These are phyloP conservation scores for Pinus tabuliformis DNA, from an alignment of 75 land plant species.

Conservation along the genomic window DNA sequence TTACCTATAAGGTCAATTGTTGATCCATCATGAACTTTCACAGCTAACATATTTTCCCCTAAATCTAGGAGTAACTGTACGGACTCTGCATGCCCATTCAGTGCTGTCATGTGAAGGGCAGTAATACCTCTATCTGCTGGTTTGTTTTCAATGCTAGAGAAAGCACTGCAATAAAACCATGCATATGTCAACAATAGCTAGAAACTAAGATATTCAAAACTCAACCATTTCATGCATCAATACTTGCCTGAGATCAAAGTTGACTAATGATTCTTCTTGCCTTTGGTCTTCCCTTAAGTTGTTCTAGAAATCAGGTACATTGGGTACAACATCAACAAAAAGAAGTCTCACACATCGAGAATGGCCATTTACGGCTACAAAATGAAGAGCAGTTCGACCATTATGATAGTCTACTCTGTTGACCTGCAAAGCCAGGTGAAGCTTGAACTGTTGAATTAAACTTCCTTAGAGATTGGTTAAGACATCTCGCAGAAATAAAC, in stretches of 20 bases:
- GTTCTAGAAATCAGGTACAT: conserved; percentile 48
- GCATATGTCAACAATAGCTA: background rate
- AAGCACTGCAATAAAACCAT: conserved; percentile 38
- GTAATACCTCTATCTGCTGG: conserved; percentile 97
- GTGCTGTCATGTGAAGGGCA: conserved; percentile 91
- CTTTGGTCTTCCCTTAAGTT: conserved; percentile 14
- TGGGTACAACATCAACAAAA: conserved; percentile 83
- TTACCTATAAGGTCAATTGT: conserved; percentile 86
- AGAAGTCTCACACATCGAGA: conserved; percentile 82
- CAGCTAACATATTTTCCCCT: conserved; percentile 61
- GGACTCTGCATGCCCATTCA: conserved; percentile 84
- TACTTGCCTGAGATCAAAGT: conserved; percentile 39
- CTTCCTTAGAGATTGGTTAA: background rate
- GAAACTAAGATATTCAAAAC: conserved; percentile 6
- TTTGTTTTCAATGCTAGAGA: conserved; percentile 55
- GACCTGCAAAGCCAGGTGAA: conserved; percentile 45
- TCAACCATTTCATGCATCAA: background rate
- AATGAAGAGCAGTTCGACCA: conserved; percentile 95
- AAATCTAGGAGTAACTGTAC: conserved; percentile 80
- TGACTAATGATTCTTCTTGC: conserved; percentile 13
- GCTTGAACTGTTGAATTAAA: conserved; percentile 11
- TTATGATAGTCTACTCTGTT: conserved; percentile 89
- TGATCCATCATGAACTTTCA: conserved; percentile 82
- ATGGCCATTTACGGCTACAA: conserved; percentile 95
- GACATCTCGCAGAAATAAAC: background rate